Percentiles rank a stretch among this genome's conserved stretches.
These are phyloP conservation scores for Scopulariopsis brevicaulis DNA, from an alignment of 2,329 filamentous ascomycete genomes.

Conservation along the genomic window DNA sequence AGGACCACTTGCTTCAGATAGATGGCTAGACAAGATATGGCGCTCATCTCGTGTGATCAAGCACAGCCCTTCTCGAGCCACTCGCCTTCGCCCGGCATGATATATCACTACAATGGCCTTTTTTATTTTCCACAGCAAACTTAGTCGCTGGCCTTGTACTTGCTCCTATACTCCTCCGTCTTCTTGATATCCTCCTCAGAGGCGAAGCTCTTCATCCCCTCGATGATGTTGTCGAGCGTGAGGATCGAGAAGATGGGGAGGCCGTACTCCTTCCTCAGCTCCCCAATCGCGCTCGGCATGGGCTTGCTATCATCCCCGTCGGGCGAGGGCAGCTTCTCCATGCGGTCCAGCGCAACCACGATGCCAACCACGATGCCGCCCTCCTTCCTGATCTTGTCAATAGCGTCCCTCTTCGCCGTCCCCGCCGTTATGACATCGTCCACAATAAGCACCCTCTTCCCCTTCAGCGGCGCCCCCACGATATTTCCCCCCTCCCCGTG, in stretches of 20 bases:
- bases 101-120: neutral
- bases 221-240: conserved; percentile 74
- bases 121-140: neutral
- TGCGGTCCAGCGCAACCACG: conserved; percentile 77
- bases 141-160: conserved; percentile 51
- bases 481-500: conserved; percentile 93
- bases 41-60: no score
- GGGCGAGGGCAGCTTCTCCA: conserved; percentile 64
- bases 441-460: conserved; percentile 78
- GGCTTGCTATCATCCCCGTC: conserved; percentile 56
- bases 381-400: conserved; percentile 76
- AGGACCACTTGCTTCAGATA: no score
- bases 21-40: no score
- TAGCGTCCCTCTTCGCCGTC: conserved; percentile 86
- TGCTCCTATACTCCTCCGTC: conserved; percentile 62
- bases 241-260: conserved; percentile 78
- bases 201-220: conserved; percentile 50
- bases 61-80: no score
- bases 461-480: conserved; percentile 75
- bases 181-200: conserved; percentile 50
- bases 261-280: conserved; percentile 71
- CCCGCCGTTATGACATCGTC: conserved; percentile 97
- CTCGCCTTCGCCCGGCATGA: neutral
- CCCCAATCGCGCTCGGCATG: conserved; percentile 71
- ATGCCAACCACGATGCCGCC: conserved; percentile 81